Evolutionary conservation across 495 filamentous ascomycete species (phyloP), one percentile per base, ranked within the genome.

Genomic region (Sabuloglossum arenarium): DNA sequence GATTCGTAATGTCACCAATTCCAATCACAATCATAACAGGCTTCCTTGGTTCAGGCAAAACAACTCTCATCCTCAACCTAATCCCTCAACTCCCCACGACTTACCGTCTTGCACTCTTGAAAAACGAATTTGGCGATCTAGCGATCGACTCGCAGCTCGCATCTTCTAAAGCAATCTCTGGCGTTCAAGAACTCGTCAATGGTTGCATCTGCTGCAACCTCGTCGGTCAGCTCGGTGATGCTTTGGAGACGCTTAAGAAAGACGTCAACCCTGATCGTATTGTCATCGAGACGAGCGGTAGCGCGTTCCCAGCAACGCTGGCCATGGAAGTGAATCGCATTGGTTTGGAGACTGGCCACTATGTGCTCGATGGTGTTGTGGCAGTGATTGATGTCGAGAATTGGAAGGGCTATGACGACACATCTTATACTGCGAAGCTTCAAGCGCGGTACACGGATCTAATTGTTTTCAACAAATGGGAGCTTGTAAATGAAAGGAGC

Each of bases 181-280:
- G 87, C 55, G 88, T 93, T 19, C 80, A 81, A 61, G 91, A 98
- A 64, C 73, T 98, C 2, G 80, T 97, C 21, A 90, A 93, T 63
- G 91, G 91, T 59, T 98, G 91, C 68, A 96, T 98, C 64, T 98
- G 91, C 74, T 98, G 91, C 71, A 98, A 96, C 64, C 81, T 96
- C 16, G 88, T 98, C 54, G 91, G 91, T 2, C 85, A 91, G 67
- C 77, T 98, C 25, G 76, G 78, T 61, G 77, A 82, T 53, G 90
- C 90, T 0, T 79, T 98, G 1, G 65, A 76, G 3, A 77, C 87
- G 55, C 79, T 97, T 14, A 72, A 74, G 50, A 63, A 69, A 39
- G 70, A 75, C 37, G 71, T 79, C 12, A 29, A 59, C 0, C 89
- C 87, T 0, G 84, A 95, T 65, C 75, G 91, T 24, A 91, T 98